Evolutionary conservation across 306 rosid genomes (phyloP).

Genomic region (Sphenostylis stenocarpa): DNA sequence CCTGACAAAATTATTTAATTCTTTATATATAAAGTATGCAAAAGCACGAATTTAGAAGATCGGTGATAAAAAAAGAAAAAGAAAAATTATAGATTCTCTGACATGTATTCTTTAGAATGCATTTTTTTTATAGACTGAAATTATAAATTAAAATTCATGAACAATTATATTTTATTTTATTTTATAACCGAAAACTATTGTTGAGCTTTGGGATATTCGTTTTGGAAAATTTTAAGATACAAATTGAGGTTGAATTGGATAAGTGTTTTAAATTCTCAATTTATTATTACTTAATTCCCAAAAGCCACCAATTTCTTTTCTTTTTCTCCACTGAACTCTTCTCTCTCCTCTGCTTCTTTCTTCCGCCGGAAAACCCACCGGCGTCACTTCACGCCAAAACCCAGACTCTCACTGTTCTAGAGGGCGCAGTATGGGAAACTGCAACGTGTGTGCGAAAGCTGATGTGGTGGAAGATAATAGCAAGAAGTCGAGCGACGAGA

Average conservation of each 20-base stretch:
- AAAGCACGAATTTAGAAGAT: no score
- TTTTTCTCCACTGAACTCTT: conserved; percentile 39
- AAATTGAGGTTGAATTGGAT: background rate
- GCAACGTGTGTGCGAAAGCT: conserved; percentile 63
- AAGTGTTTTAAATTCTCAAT: background rate
- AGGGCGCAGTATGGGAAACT: conserved; percentile 64
- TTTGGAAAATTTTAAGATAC: background rate
- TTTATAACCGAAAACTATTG: background rate
- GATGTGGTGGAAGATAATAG: conserved; percentile 44
- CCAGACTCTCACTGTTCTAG: background rate
- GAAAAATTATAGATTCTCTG: background rate
- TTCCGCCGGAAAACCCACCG: conserved; percentile 24
- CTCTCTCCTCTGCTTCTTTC: background rate
- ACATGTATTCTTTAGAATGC: background rate
- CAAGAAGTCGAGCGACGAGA: background rate
- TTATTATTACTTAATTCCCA: conserved; percentile 33
- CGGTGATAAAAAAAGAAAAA: no score
- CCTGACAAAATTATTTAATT: no score
- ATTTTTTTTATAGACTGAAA: no score
- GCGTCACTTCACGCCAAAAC: background rate
- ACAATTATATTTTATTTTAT: no score
- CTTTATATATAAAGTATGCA: background rate
- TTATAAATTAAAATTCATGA: no score
- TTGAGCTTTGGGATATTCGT: background rate
- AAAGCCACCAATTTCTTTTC: background rate